Base-by-base conservation (phyloP, 2,329 filamentous ascomycete genomes). In the Penicillium sp. region DNA sequence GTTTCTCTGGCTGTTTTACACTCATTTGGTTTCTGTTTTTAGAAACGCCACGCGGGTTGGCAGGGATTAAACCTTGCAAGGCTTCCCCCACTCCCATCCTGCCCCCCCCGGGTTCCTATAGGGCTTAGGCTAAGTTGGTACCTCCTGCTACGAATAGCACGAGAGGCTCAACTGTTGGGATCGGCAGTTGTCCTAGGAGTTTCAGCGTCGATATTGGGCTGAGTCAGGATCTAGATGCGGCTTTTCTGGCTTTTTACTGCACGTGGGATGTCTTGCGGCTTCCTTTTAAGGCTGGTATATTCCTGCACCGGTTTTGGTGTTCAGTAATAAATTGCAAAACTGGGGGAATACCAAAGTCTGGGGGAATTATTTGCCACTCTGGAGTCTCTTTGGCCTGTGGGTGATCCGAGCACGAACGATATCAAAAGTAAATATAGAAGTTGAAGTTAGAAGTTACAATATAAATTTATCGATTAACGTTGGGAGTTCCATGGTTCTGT, bases 11-110 rank as follows among this genome's bases (percentile, higher is more conserved):
- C 11, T 11, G 47, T 51, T 55, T 55, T 26, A 55, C 18, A 26
- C 18, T 37, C n/a, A n/a, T n/a, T n/a, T n/a, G n/a, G n/a, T n/a
- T 20, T 34, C 54, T 57, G 46, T 50, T 54, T 55, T 58, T 59
- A 58, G 57, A 45, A 55, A 47, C 39, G 51, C 58, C 58, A 60
- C 58, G 57, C 54, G 58, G 45, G n/a, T 10, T 42, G 44, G 45
- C 52, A 59, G 45, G 52, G 48, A 46, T 40, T 42, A 46, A 13
- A n/a, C 20, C 24, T 51, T 45, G 26, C 10, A 29, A 29, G 10
- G 26, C 3, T 29, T 29, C 26, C 31, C 22, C 16, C 29, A 9
- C 10, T n/a, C 16, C 5, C 13, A n/a, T 37, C n/a, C 8, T 20
- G 4, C 22, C 5, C 38, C 2, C 34, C 24, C n/a, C n/a, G n/a